A percentile compares a stretch with the other conserved stretches of the same genome.
Conservation (phyloP, 1,284 basidiomycete genomes). For the Earliella scabrosa region DNA sequence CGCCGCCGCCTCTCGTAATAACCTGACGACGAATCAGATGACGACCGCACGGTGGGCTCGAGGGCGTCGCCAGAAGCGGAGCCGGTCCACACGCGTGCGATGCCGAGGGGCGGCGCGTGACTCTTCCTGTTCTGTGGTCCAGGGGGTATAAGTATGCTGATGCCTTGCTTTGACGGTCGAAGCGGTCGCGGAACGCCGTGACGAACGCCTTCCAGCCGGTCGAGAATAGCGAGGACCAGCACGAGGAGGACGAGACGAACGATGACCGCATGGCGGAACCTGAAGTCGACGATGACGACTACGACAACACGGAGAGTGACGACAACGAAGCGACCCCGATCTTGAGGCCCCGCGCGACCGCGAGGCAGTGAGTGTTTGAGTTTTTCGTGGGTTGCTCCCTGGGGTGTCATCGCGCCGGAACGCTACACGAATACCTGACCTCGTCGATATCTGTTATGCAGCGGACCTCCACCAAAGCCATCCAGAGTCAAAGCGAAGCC, state of each 20-base stretch:
- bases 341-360: conserved; percentile 18
- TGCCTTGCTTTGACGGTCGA: conserved; percentile 13
- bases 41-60: conserved; percentile 32
- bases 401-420: too few relatives aligned
- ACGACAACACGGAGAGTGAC: conserved; percentile 37
- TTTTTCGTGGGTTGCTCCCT: too few relatives aligned
- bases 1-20: conserved; percentile 45
- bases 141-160: too few relatives aligned
- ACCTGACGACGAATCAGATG: conserved; percentile 50
- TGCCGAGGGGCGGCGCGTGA: conserved; percentile 42
- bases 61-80: conserved; percentile 26
- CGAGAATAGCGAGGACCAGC: too few relatives aligned
- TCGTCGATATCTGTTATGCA: too few relatives aligned
- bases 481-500: too few relatives aligned
- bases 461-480: background rate
- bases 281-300: conserved; percentile 35
- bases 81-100: conserved; percentile 34
- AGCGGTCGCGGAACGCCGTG: conserved; percentile 32
- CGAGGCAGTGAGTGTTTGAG: conserved; percentile 10
- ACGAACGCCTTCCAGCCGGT: conserved; percentile 25
- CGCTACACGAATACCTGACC: too few relatives aligned
- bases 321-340: conserved; percentile 36
- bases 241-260: too few relatives aligned
- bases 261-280: too few relatives aligned
- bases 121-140: too few relatives aligned